phyloP scores from a whole-genome alignment of 192 early-diverging fungal species.

The Linnemannia schmuckeri region DNA sequence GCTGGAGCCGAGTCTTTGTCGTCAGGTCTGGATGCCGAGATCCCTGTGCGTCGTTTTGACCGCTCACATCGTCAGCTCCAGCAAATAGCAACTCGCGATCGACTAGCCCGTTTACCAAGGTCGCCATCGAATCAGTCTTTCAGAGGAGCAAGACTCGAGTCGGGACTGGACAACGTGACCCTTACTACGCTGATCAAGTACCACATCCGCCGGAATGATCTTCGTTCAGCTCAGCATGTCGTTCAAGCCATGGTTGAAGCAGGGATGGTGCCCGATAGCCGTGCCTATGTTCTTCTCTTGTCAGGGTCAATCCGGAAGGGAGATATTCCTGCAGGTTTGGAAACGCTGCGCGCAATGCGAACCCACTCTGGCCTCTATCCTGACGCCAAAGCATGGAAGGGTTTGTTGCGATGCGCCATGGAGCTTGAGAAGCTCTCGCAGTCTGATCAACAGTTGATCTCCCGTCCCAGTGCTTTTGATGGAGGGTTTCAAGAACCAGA shows the following conservation, averaged over 20 bases:
- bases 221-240: constrained; percentile 24
- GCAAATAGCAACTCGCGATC: background rate
- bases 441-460: background rate
- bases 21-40: constrained; percentile 17
- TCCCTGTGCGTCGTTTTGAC: constrained; percentile 11
- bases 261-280: constrained; percentile 30
- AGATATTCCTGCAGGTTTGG: constrained; percentile 29
- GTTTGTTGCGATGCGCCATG: constrained; percentile 35
- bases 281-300: constrained; percentile 21
- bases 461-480: background rate
- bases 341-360: constrained; percentile 19
- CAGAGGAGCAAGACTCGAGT: background rate
- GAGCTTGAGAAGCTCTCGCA: constrained; percentile 10
- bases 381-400: constrained; percentile 54
- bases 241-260: constrained; percentile 36
- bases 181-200: constrained; percentile 48
- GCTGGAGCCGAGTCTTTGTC: background rate
- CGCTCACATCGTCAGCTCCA: background rate
- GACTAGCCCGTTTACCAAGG: background rate
- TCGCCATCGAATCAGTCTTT: background rate
- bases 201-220: constrained; percentile 35
- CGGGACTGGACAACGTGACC: constrained; percentile 28
- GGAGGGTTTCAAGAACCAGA: background rate
- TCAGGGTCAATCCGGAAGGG: constrained; percentile 31
- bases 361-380: constrained; percentile 14